Base-by-base conservation (phyloP, 2,329 filamentous ascomycete species). In the Aspergillus sojae region DNA sequence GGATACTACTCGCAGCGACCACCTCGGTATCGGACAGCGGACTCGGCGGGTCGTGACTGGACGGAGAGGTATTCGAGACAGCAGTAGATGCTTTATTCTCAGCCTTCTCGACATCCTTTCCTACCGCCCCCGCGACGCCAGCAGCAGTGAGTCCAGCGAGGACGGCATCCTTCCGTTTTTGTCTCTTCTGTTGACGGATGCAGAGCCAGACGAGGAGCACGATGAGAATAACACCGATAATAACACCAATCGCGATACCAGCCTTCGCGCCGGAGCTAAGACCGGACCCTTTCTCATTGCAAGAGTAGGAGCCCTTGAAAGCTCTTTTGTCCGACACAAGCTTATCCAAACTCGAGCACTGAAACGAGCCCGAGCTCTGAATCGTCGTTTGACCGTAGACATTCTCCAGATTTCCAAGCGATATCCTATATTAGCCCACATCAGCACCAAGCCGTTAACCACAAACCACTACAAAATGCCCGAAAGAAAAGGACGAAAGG, bases 181-280 rank as follows among this genome's bases (percentile, higher is more conserved):
- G 59, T n/a, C 50, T 43, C 32, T 66, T 67, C 3, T 69, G 66
- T 3, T 61, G 63, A 21, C 66, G 63, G 23, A 70, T 43, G 4
- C 66, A 23, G 14, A 66, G 60, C 72, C 71, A 74, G 3, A 69
- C 16, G 5, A 64, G 2, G 0, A 67, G 19, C 1, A 70, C 3
- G 6, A 74, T 32, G 10, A 74, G 41, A 5, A 74, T 21, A 5
- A 70, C 54, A 70, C 82, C 53, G 72, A 82, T 56, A 72, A 78
- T 67, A 74, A 85, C 71, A 72, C 80, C 60, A 71, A 71, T 65
- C 9, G 73, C 73, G 16, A 77, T 75, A 4, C 73, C 74, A 1
- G 67, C 72, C 68, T 75, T 75, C 16, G 71, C 68, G 39, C 71
- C 72, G 41, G 69, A 58, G 56, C 65, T 68, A 3, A 76, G 64